Evolutionary conservation across 805 yeast species (phyloP).

Genomic region (Candida tammaniensis): DNA sequence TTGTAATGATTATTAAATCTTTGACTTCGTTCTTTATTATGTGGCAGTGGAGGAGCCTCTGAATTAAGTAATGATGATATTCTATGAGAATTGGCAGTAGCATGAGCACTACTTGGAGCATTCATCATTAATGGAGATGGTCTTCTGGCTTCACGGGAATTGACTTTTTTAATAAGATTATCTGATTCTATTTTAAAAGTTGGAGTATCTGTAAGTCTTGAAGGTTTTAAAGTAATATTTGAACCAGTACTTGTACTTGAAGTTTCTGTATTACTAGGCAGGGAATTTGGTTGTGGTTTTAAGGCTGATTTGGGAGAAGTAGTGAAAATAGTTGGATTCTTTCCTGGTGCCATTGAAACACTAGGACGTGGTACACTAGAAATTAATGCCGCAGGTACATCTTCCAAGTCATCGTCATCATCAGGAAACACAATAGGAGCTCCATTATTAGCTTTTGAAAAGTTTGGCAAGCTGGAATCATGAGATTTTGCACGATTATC

Average conservation of each 20-base stretch:
- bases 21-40: constrained; percentile 17
- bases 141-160: constrained; percentile 13
- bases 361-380: constrained; percentile 26
- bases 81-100: constrained; percentile 11
- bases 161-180: neutral
- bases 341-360: constrained; percentile 16
- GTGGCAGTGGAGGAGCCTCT: no score
- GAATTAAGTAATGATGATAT: neutral
- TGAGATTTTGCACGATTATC: constrained; percentile 38
- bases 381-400: constrained; percentile 40
- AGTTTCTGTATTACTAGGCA: constrained; percentile 1
- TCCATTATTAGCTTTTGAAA: constrained; percentile 7
- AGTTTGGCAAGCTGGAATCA: constrained; percentile 38
- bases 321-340: constrained; percentile 15
- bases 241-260: constrained; percentile 6
- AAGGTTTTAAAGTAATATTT: neutral
- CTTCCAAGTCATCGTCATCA: constrained; percentile 34
- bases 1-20: constrained; percentile 46
- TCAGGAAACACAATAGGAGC: constrained; percentile 30
- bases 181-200: constrained; percentile 2
- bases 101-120: constrained; percentile 30
- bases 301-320: constrained; percentile 18
- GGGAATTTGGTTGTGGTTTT: constrained; percentile 8
- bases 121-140: constrained; percentile 32
- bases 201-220: neutral